Evolutionary conservation across 768 basidiomycete species (phyloP).

Genomic region (Pisolithus microcarpus): DNA sequence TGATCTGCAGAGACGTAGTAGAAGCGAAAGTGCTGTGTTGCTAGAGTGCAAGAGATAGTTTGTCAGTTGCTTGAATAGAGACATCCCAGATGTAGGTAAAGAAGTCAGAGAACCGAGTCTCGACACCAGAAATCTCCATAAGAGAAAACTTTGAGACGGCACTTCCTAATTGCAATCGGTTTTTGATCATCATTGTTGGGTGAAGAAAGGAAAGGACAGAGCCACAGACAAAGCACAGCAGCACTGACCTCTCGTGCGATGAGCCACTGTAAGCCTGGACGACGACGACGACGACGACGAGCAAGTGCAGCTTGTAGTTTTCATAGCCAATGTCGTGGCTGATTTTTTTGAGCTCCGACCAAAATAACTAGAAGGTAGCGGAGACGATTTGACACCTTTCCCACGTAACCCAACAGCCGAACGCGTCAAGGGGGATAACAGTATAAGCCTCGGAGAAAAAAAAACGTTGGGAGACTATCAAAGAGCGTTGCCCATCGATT

Average conservation of each 20-base stretch:
- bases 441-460: slow-evolving; percentile 23
- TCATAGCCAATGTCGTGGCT: background rate
- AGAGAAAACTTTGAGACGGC: slow-evolving; percentile 26
- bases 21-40: background rate
- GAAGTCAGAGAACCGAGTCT: slow-evolving; percentile 29
- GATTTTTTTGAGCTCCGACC: slow-evolving; percentile 23
- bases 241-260: slow-evolving; percentile 13
- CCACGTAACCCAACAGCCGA: slow-evolving; percentile 29
- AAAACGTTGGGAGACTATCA: slow-evolving; percentile 13
- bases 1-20: too few relatives aligned
- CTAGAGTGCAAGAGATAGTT: background rate
- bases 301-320: background rate
- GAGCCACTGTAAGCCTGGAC: background rate
- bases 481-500: slow-evolving; percentile 8
- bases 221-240: background rate
- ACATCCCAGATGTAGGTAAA: background rate
- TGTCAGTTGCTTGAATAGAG: background rate
- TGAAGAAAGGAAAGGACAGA: background rate
- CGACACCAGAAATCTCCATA: slow-evolving; percentile 24
- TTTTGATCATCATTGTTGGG: slow-evolving; percentile 20
- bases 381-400: slow-evolving; percentile 25
- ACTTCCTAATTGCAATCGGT: slow-evolving; percentile 33
- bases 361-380: slow-evolving; percentile 21
- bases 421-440: slow-evolving; percentile 26
- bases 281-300: background rate